phyloP scores from a whole-genome alignment of 306 rosid genomes.

The Cercis canadensis region DNA sequence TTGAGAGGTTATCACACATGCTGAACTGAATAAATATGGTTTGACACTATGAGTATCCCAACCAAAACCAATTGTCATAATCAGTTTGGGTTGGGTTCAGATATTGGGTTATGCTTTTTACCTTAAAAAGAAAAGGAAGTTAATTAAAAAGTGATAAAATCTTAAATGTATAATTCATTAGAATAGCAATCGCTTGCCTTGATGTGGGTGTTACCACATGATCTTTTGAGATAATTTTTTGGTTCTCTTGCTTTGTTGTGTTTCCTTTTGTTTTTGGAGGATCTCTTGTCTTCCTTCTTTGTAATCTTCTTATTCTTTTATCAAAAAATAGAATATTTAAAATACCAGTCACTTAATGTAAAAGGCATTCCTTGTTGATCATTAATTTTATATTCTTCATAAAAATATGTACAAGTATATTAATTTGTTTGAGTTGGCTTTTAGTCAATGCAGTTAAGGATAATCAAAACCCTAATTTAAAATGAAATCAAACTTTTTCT shows the following conservation, averaged over 20 bases:
- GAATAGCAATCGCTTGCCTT: neutral
- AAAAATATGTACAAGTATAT: neutral
- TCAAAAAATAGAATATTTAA: no score
- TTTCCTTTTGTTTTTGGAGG: no score
- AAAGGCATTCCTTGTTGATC: neutral
- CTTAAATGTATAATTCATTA: no score
- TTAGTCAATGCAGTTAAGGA: neutral
- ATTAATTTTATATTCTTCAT: no score
- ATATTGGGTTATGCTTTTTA: conserved; percentile 3
- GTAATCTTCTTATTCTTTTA: no score
- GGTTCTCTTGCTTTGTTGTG: no score
- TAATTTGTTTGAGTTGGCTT: neutral
- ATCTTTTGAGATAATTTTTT: no score
- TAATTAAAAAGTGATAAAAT: neutral
- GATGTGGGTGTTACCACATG: no score
- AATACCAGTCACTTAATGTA: neutral
- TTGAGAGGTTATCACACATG: conserved; percentile 19
- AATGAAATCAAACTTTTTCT: neutral
- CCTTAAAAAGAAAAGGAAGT: neutral
- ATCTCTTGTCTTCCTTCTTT: no score
- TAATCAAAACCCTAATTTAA: neutral
- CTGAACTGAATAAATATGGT: no score
- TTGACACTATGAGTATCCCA: neutral
- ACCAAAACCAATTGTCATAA: neutral
- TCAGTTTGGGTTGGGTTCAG: conserved; percentile 6